These are phyloP conservation scores for Euphorbia celastroides DNA, from an alignment of 441 rosid genomes.

Conservation along the genomic window DNA sequence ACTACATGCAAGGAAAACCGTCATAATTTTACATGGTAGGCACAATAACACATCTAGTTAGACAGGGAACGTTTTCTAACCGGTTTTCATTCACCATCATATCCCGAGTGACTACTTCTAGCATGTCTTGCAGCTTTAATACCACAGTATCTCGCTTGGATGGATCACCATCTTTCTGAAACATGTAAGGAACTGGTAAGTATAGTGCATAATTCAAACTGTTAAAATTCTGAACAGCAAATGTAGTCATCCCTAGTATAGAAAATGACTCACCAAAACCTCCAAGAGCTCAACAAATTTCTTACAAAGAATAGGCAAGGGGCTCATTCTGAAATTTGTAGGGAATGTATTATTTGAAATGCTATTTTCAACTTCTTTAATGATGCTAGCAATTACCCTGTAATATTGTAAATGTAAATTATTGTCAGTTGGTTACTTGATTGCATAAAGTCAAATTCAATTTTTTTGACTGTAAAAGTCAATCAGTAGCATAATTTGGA, in stretches of 20 bases:
- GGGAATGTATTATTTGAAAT: slow-evolving; percentile 81
- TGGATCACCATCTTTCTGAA: slow-evolving; percentile 88
- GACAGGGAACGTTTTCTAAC: slow-evolving; percentile 44
- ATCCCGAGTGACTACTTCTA: slow-evolving; percentile 91
- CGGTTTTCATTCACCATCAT: slow-evolving; percentile 96
- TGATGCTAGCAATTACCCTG: slow-evolving; percentile 85
- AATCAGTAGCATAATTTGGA: background rate
- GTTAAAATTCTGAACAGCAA: background rate
- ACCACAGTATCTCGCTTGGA: slow-evolving; percentile 73
- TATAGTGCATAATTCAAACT: background rate
- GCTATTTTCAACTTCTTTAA: slow-evolving; percentile 85
- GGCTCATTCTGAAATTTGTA: slow-evolving; percentile 80
- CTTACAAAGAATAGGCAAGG: slow-evolving; percentile 66
- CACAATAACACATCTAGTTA: slow-evolving; percentile 2
- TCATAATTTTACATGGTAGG: slow-evolving; percentile 16
- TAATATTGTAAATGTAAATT: slow-evolving; percentile 28
- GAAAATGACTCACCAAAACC: slow-evolving; percentile 64
- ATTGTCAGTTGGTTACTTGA: background rate
- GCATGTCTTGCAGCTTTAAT: slow-evolving; percentile 87
- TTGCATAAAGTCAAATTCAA: slow-evolving; percentile 2
- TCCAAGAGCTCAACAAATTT: slow-evolving; percentile 89
- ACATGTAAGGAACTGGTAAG: slow-evolving; percentile 20
- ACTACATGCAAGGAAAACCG: slow-evolving; percentile 30
- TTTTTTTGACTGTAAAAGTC: background rate
- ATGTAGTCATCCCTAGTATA: slow-evolving; percentile 14